phyloP scores from a whole-genome alignment of 495 filamentous ascomycete genomes.

The Neurospora sp. region DNA sequence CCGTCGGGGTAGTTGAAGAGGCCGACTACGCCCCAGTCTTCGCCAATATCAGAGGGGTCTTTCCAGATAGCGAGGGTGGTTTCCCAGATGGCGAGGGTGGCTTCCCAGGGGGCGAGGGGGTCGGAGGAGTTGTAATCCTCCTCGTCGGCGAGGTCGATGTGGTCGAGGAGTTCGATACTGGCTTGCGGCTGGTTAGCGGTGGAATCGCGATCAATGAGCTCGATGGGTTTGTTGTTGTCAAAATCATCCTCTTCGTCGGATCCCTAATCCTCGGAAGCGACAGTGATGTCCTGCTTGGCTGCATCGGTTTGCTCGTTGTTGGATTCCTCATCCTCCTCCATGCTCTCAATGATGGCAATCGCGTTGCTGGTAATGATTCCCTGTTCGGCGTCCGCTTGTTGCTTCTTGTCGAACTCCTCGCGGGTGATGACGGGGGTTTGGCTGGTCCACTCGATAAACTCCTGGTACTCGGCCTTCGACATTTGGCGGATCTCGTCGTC shows the following conservation, averaged over 20 bases:
- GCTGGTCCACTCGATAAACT: not conserved
- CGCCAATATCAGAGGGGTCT: not conserved
- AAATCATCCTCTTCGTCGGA: no score
- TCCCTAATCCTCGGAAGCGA: no score
- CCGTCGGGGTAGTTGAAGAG: not conserved
- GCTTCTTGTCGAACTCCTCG: not conserved
- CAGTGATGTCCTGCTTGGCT: not conserved
- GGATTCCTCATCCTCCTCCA: no score
- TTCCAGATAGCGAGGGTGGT: not conserved
- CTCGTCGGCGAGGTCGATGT: not conserved
- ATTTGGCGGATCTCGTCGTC: not conserved
- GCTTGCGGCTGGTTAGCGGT: not conserved
- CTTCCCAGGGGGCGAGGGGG: not conserved
- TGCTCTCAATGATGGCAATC: not conserved
- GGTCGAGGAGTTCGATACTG: not conserved
- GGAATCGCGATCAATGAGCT: not conserved
- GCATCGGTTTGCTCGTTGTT: no score
- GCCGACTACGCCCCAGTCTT: not conserved
- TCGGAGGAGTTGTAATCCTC: not conserved
- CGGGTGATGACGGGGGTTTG: not conserved
- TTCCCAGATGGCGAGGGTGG: not conserved
- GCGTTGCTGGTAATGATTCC: not conserved
- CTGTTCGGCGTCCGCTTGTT: not conserved
- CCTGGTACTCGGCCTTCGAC: not conserved
- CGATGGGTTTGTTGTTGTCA: no score